Conservation (phyloP, 2,329 filamentous ascomycete species). For the Trichoderma polysporum region DNA sequence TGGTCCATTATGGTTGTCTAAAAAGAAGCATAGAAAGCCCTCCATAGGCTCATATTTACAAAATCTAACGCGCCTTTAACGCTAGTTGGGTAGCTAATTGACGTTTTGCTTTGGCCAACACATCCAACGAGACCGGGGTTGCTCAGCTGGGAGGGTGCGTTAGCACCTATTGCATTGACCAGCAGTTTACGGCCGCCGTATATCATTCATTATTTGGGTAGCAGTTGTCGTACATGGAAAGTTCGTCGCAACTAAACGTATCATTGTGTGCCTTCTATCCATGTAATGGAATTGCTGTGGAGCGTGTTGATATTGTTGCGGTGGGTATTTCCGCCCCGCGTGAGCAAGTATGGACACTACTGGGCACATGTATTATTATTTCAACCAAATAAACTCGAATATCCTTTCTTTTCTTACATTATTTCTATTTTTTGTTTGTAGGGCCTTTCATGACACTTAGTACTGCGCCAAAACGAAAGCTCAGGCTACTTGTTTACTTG, state of each 20-base stretch:
- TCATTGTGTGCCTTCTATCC: background rate
- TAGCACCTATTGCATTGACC: background rate
- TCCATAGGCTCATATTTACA: background rate
- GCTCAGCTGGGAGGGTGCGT: constrained; percentile 1
- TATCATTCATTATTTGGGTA: background rate
- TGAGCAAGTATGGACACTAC: too few relatives aligned
- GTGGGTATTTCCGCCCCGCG: too few relatives aligned
- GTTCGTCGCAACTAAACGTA: too few relatives aligned
- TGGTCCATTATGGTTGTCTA: background rate
- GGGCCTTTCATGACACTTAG: background rate
- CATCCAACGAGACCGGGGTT: background rate
- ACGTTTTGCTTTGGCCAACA: background rate
- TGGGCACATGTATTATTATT: too few relatives aligned
- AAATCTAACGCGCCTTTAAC: background rate
- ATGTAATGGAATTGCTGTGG: too few relatives aligned
- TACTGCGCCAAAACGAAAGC: background rate
- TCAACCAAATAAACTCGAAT: too few relatives aligned
- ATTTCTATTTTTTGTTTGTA: background rate
- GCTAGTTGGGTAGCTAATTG: background rate
- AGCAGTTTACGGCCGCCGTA: background rate
- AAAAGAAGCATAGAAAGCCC: background rate
- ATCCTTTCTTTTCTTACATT: fast-evolving
- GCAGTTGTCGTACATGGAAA: too few relatives aligned
- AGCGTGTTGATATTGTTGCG: too few relatives aligned
- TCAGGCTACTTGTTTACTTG: background rate